Evolutionary conservation across 2,329 filamentous ascomycete genomes (phyloP).

Genomic region (Xylariaceae sp.): DNA sequence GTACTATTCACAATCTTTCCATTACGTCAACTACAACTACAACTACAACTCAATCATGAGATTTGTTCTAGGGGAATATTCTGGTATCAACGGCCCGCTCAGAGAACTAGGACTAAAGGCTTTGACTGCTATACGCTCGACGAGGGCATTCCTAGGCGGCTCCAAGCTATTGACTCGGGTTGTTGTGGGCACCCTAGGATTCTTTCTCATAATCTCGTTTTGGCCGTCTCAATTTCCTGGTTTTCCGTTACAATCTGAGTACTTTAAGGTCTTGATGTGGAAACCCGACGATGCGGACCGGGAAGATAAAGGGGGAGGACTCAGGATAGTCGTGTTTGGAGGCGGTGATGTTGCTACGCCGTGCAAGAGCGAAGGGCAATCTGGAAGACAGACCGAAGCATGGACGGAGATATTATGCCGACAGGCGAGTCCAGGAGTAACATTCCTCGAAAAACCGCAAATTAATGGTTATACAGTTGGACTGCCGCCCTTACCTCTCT

Average conservation of each 20-base stretch:
- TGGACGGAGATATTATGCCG: conserved; percentile 55
- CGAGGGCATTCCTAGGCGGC: conserved; percentile 22
- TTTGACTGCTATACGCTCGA: conserved; percentile 17
- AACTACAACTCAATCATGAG: background rate
- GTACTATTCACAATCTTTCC: background rate
- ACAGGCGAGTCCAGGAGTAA: conserved; percentile 41
- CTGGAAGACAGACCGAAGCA: conserved; percentile 23
- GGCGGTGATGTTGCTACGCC: conserved; percentile 51
- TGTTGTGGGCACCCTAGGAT: conserved; percentile 18
- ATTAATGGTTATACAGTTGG: conserved; percentile 42
- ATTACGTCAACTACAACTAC: background rate
- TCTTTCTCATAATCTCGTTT: conserved; percentile 23
- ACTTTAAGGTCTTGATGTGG: conserved; percentile 14
- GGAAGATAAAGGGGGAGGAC: conserved; percentile 30
- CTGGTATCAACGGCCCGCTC: background rate
- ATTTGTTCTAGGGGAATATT: background rate
- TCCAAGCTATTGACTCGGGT: conserved; percentile 26
- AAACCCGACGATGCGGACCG: conserved; percentile 6
- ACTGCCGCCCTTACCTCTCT: conserved; percentile 50
- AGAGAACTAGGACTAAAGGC: conserved; percentile 15
- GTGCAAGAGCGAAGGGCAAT: conserved; percentile 24
- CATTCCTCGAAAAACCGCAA: background rate
- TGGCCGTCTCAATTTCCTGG: conserved; percentile 14
- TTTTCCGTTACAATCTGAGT: conserved; percentile 6
- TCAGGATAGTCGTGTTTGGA: conserved; percentile 57